Conservation (phyloP, 2,329 filamentous ascomycete genomes). For the Phaeosphaeriaceae sp. region DNA sequence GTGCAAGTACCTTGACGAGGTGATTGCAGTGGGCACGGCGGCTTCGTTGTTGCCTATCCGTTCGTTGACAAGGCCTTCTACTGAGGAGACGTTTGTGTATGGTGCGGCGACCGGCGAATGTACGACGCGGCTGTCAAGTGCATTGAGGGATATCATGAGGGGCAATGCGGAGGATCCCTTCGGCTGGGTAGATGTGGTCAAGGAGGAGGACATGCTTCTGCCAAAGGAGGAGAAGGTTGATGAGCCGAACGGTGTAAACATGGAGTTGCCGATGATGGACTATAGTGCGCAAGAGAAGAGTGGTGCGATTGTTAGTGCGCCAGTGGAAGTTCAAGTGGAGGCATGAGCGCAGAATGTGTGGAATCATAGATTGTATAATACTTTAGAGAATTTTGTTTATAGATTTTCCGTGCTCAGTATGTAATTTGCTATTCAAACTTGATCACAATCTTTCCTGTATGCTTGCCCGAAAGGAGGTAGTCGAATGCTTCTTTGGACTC, state of each 20-base stretch:
- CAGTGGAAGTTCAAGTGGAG: not conserved
- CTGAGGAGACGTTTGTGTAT: conserved; percentile 27
- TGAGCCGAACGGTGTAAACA: conserved; percentile 1
- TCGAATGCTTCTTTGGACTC: conserved; percentile 40
- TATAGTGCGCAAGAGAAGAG: conserved; percentile 1
- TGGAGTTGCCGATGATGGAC: not conserved
- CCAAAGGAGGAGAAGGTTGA: conserved; percentile 2
- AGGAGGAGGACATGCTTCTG: conserved; percentile 15
- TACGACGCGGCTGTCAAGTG: conserved; percentile 7
- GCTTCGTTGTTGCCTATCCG: conserved; percentile 22
- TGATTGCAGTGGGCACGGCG: conserved; percentile 30
- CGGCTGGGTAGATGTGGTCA: conserved; percentile 12
- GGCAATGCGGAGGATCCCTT: conserved; percentile 17
- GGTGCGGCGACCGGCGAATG: conserved; percentile 8
- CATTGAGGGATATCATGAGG: conserved; percentile 16
- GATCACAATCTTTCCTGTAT: conserved; percentile 30
- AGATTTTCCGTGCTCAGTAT: not conserved
- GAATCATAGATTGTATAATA: not conserved
- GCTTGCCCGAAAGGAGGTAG: conserved; percentile 43
- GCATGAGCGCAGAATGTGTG: not conserved
- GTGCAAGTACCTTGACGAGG: conserved; percentile 24
- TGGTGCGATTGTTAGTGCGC: conserved; percentile 1
- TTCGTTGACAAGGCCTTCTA: conserved; percentile 11
- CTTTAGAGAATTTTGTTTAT: not conserved
- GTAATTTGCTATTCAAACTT: not conserved